These are phyloP conservation scores for Cardamine occulta DNA, from an alignment of 345 rosid species.

Conservation along the genomic window DNA sequence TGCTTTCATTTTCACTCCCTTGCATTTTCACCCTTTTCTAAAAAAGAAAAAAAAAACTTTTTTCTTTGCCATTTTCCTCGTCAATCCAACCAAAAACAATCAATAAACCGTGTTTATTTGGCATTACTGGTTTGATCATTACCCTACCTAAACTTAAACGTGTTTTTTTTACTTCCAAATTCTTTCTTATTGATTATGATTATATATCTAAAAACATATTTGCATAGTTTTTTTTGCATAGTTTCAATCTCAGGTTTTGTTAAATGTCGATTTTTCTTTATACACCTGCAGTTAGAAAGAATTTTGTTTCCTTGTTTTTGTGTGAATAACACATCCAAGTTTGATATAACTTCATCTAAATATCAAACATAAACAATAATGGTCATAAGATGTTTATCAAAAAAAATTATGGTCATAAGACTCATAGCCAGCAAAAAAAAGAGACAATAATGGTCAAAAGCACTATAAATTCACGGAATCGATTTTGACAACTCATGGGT, in stretches of 20 bases:
- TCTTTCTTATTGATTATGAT: background rate
- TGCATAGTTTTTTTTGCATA: background rate
- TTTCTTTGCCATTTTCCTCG: constrained; percentile 11
- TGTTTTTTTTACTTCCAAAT: constrained; percentile 1
- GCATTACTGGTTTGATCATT: constrained; percentile 20
- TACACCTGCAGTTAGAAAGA: background rate
- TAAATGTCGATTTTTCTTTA: background rate
- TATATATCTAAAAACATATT: background rate
- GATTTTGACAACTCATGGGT: constrained; percentile 1
- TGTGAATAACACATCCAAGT: background rate
- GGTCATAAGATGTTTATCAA: background rate
- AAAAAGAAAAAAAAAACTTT: background rate
- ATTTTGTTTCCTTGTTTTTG: background rate
- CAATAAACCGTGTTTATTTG: constrained; percentile 6
- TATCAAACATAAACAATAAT: background rate
- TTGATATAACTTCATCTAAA: background rate
- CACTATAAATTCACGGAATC: constrained; percentile 1
- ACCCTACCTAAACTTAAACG: constrained; percentile 16
- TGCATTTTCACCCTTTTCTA: constrained; percentile 17
- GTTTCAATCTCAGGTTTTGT: background rate
- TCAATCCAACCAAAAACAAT: constrained; percentile 4
- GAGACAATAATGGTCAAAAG: constrained; percentile 1
- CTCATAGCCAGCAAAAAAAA: background rate
- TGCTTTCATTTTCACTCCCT: constrained; percentile 34
- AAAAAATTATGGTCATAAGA: background rate